A percentile compares a stretch with the other conserved stretches of the same genome.
phyloP scores from a whole-genome alignment of 768 basidiomycete genomes.

The Boletus subparvulus region DNA sequence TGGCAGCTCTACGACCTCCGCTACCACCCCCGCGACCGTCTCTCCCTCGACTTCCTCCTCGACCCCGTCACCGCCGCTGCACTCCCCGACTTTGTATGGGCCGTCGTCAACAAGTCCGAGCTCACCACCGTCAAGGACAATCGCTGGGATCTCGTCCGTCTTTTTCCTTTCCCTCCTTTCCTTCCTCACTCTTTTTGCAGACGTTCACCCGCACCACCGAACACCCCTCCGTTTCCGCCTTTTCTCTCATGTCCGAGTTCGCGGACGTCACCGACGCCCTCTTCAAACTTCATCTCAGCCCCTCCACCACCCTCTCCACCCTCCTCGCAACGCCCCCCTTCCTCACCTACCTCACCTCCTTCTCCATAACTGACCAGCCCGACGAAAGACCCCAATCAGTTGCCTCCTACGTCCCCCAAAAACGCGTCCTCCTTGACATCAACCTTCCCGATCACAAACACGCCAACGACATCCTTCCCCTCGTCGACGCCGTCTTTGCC shows the following conservation, averaged over 20 bases:
- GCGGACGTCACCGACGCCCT: constrained; percentile 82
- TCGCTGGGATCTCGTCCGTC: constrained; percentile 87
- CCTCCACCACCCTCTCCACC: constrained; percentile 50
- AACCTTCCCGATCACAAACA: constrained; percentile 50
- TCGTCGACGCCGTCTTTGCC: constrained; percentile 69
- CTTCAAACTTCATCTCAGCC: constrained; percentile 47
- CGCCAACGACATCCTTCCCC: constrained; percentile 46
- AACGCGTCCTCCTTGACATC: constrained; percentile 65
- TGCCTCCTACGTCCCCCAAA: constrained; percentile 42
- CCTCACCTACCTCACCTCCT: constrained; percentile 77
- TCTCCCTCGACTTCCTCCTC: constrained; percentile 81
- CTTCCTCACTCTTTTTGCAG: constrained; percentile 38
- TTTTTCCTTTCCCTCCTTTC: neutral
- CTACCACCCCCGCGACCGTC: constrained; percentile 62
- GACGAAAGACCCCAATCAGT: constrained; percentile 60
- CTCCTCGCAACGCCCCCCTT: constrained; percentile 65
- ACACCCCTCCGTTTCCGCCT: constrained; percentile 52
- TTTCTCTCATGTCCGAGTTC: constrained; percentile 84
- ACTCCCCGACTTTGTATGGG: constrained; percentile 77
- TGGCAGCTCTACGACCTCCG: constrained; percentile 75
- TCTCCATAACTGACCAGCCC: constrained; percentile 89
- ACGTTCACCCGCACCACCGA: constrained; percentile 83
- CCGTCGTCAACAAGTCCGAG: constrained; percentile 77
- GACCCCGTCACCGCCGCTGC: constrained; percentile 35
- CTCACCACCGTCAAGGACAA: constrained; percentile 62